Conservation (phyloP, 176 grass and related monocot species). For the Tillandsia leiboldiana region DNA sequence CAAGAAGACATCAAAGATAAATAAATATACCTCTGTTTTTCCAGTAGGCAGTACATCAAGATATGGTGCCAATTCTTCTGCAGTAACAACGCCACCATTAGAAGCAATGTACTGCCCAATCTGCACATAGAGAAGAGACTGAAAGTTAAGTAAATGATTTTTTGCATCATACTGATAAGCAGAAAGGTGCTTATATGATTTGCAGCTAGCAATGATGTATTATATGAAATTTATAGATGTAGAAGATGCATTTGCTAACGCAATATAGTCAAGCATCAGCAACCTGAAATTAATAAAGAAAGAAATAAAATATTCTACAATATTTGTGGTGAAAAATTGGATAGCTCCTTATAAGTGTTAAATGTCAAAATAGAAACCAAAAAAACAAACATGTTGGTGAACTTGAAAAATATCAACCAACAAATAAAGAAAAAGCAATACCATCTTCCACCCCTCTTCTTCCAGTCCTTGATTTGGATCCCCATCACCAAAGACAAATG, state of each 20-base stretch:
- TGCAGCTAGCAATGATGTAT: background rate
- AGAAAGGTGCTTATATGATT: background rate
- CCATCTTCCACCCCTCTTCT: slow-evolving; percentile 95
- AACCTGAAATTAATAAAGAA: too few relatives aligned
- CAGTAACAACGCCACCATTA: slow-evolving; percentile 89
- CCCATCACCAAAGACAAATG: slow-evolving; percentile 97
- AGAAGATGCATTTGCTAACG: too few relatives aligned
- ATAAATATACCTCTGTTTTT: slow-evolving; percentile 54
- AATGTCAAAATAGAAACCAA: slow-evolving; percentile 5
- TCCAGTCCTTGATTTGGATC: slow-evolving; percentile 95
- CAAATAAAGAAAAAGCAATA: slow-evolving; percentile 20
- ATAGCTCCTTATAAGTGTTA: background rate
- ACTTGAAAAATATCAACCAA: slow-evolving; percentile 1
- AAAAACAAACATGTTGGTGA: slow-evolving; percentile 4
- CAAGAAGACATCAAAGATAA: slow-evolving; percentile 22
- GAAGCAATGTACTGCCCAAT: slow-evolving; percentile 96
- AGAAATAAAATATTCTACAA: too few relatives aligned
- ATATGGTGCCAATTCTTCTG: slow-evolving; percentile 93
- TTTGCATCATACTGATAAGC: background rate
- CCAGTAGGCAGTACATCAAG: slow-evolving; percentile 64
- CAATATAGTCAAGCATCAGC: too few relatives aligned
- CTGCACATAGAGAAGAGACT: slow-evolving; percentile 33
- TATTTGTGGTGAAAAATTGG: background rate
- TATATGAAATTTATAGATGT: too few relatives aligned
- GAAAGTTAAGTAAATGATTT: slow-evolving; percentile 12